These are phyloP conservation scores for Scutellaria baicalensis DNA, from an alignment of 257 asterid genomes.

Conservation along the genomic window DNA sequence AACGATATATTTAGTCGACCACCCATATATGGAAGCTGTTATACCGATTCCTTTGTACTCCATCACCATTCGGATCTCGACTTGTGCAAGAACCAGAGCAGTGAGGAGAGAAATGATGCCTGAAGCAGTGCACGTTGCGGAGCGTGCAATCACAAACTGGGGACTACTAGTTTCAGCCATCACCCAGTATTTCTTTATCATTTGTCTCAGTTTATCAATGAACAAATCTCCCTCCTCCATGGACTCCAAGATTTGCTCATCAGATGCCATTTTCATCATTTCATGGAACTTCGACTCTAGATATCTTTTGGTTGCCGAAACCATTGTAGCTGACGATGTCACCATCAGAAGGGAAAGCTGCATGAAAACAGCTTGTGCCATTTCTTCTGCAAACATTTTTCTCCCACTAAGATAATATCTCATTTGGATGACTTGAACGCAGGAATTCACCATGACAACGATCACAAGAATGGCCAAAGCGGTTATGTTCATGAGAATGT, in stretches of 20 bases:
- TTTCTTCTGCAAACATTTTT: not conserved
- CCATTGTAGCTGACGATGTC: conserved; percentile 9
- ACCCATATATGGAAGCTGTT: conserved; percentile 10
- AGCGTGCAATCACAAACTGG: conserved; percentile 27
- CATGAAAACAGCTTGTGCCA: not conserved
- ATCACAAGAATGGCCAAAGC: no score
- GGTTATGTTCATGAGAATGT: no score
- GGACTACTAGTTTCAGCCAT: conserved; percentile 30
- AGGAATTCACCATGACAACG: no score
- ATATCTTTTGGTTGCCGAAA: conserved; percentile 23
- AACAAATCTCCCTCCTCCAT: not conserved
- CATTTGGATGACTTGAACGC: no score
- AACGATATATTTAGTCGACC: conserved; percentile 25
- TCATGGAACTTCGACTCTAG: conserved; percentile 19
- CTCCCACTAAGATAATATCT: not conserved
- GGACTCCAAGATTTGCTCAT: not conserved
- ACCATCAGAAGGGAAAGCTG: conserved; percentile 6
- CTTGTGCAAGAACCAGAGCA: conserved; percentile 1
- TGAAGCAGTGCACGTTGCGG: conserved; percentile 8
- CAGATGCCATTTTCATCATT: not conserved
- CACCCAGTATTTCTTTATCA: conserved; percentile 19
- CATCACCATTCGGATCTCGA: not conserved
- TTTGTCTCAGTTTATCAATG: not conserved
- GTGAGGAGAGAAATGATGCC: conserved; percentile 17
- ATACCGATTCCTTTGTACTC: not conserved